Evolutionary conservation across 2,329 filamentous ascomycete genomes (phyloP), one percentile per base, ranked within the genome.

Genomic region (Malbranchea cinnamomea): DNA sequence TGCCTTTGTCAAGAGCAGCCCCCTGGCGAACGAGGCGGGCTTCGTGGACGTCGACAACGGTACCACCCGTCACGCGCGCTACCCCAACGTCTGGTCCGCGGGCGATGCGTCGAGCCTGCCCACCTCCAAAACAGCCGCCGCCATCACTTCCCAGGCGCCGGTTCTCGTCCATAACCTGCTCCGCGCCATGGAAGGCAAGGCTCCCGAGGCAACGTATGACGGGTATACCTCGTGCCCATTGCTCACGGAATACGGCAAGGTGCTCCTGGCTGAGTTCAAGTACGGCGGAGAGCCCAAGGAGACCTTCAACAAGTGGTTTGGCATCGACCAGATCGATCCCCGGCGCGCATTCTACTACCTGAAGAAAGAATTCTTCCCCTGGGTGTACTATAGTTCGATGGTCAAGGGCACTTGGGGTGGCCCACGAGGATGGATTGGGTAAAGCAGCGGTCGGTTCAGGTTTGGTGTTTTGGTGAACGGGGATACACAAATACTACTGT

Each of bases 361-460:
- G 25, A 76, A 76, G 57, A 75, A 71, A 52, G 64, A 74, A 43
- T 76, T 76, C 42, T 76, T 76, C 50, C 71, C 71, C 0, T 75
- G 71, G 71, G 71, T 76, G 2, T 75, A 75, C 49, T 63, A 59
- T 31, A 62, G 67, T 21, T 61, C 59, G 21, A 65, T 73, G 62
- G 61, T 75, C 5, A 74, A 70, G 52, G 71, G 71, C 4, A 67
- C 58, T 5, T 75, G 71, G 71, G 69, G 56, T 13, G 71, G 71
- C 4, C 67, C 70, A 0, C 69, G 66, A 45, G 70, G 70, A 0
- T 71, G 53, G 53, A 36, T 40, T 3, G 23, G 24, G 10, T 36
- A 30, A 28, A 34, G 11, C n/a, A 11, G 20, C n/a, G 20, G 11
- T n/a, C n/a, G 20, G n/a, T n/a, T n/a, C n/a, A n/a, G n/a, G n/a